Conservation (phyloP, 2,329 filamentous ascomycete species). For the Magnaporthiopsis rhizophila region DNA sequence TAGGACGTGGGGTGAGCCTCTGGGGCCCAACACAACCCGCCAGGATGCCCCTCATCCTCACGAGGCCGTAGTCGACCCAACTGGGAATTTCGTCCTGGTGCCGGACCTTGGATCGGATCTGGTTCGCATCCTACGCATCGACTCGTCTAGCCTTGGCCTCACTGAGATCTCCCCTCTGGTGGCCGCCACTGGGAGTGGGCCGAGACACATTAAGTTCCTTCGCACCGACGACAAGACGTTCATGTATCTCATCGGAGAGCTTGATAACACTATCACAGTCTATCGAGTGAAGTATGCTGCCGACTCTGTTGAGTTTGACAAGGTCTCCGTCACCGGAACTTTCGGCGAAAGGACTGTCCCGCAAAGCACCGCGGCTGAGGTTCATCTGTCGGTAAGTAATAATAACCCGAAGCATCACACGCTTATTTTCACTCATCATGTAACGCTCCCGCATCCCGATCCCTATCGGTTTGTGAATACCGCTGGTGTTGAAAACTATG, state of each 20-base stretch:
- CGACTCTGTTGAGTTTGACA: conserved; percentile 33
- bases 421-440: background rate
- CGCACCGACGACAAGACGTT: conserved; percentile 32
- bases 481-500: background rate
- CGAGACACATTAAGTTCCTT: conserved; percentile 56
- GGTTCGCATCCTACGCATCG: conserved; percentile 47
- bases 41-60: conserved; percentile 57
- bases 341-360: conserved; percentile 38
- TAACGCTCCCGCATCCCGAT: background rate
- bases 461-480: background rate
- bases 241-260: conserved; percentile 55
- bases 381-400: conserved; percentile 46
- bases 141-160: conserved; percentile 31
- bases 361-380: conserved; percentile 42
- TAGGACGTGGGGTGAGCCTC: conserved; percentile 28
- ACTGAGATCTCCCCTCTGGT: conserved; percentile 31
- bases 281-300: conserved; percentile 47
- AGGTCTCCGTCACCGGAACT: conserved; percentile 38
- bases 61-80: conserved; percentile 57
- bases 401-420: background rate
- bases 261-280: conserved; percentile 47
- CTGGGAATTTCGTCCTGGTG: conserved; percentile 51
- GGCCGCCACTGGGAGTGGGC: conserved; percentile 48
- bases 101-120: conserved; percentile 61
- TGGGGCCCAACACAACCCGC: conserved; percentile 32